Conservation (phyloP, 306 rosid species). For the cucumber (Cucumis sativus) region Cucumber_9930_V3 NC_026655.2:25392001-25392500, state of each 20-base stretch:
- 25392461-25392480: no score
- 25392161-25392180: background rate
- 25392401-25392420: no score
- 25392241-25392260: constrained; percentile 9
- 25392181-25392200: background rate
- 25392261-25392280: constrained; percentile 84
- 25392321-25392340: constrained; percentile 49
- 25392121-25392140: background rate
- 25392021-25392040: background rate
- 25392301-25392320: constrained; percentile 86
- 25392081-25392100: background rate
- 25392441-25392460: no score
- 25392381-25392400: no score
- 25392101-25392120: background rate
- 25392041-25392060: background rate
- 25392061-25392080: background rate
- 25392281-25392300: constrained; percentile 71
- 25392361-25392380: no score
- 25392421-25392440: no score
- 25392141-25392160: background rate
- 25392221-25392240: background rate
- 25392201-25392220: background rate
- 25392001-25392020: background rate
- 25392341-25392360: constrained; percentile 58
- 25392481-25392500: no score